Base-by-base conservation (phyloP, 306 rosid species). In the Hylodesmum podocarpum region DNA sequence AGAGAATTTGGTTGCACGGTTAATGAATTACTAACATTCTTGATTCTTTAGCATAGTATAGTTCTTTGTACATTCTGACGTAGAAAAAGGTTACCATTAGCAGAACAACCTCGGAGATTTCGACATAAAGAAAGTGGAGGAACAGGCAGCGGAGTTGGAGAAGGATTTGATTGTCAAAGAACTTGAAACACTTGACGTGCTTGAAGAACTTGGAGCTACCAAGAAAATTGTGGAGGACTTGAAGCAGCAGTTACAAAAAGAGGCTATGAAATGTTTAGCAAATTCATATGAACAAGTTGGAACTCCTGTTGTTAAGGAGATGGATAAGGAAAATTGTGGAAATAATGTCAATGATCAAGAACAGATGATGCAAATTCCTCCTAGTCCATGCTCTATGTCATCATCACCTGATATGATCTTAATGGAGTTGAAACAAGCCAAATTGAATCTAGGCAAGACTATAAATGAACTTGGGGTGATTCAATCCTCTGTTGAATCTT, bases 81-180 rank as follows among this genome's bases (percentile, higher is more conserved):
- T 72, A 49, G 50, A 19, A 62, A 78, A 72, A 55, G 53, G 81
- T 80, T 80, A 36, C 84, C 21, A 59, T 78, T 66, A 77, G 80
- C 86, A 78, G 86, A 64, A 78, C 46, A 88, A 58, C 49, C 71
- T 87, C 63, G 89, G 87, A 63, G 89, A 84, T 70, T 89, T 95
- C 73, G 97, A 95, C 86, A 65, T 95, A 29, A 95, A 95, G 90
- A 95, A 83, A 87, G 94, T 92, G 83, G 98, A 92, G 82, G 98
- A 95, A 82, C 96, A 92, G 78, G 94, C 97, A 46, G 88, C 96
- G 1, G 97, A 95, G 84, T 78, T 95, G 81, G 98, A 95, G 89
- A 95, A 95, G 89, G 93, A 95, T 83, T 84, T 95, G 78, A 95
- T 95, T 10, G 98, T 95, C 21, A 95, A 92, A 73, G 98, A 95